Conservation (phyloP, 495 filamentous ascomycete genomes). For the Amorphotheca resinae region DNA sequence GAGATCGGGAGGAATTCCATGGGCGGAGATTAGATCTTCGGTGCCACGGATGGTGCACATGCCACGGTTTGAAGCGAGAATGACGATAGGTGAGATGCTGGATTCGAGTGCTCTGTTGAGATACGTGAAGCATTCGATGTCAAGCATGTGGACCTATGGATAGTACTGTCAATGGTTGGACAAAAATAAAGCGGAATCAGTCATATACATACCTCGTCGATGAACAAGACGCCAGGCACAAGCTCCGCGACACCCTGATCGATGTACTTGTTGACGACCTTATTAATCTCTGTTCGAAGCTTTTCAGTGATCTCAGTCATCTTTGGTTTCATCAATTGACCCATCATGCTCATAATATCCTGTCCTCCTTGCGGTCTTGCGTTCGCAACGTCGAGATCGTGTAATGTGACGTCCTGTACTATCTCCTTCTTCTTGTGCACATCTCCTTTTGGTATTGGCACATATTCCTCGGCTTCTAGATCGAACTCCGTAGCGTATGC, state of each 20-base stretch:
- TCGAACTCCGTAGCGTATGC: constrained; percentile 98
- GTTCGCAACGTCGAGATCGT: constrained; percentile 94
- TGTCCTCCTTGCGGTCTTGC: constrained; percentile 89
- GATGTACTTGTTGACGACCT: constrained; percentile 95
- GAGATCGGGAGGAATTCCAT: constrained; percentile 88
- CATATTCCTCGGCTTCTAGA: constrained; percentile 95
- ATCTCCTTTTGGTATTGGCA: constrained; percentile 95
- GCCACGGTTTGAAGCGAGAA: constrained; percentile 92
- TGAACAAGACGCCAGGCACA: constrained; percentile 93
- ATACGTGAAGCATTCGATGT: constrained; percentile 98
- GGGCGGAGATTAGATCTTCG: constrained; percentile 69
- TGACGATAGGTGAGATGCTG: constrained; percentile 86
- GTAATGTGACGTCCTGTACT: constrained; percentile 95
- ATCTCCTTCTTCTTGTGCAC: constrained; percentile 99
- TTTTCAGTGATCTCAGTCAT: constrained; percentile 99
- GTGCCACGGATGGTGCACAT: constrained; percentile 80
- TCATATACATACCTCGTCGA: constrained; percentile 67
- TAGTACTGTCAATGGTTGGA: not conserved
- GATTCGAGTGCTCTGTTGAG: constrained; percentile 93
- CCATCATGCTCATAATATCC: constrained; percentile 99
- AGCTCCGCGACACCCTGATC: constrained; percentile 97
- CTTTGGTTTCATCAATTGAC: constrained; percentile 96
- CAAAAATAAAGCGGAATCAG: not conserved
- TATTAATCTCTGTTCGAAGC: constrained; percentile 90
- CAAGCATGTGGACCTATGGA: constrained; percentile 93